Evolutionary conservation across 768 basidiomycete genomes (phyloP).

Genomic region (Pholiota conissans): DNA sequence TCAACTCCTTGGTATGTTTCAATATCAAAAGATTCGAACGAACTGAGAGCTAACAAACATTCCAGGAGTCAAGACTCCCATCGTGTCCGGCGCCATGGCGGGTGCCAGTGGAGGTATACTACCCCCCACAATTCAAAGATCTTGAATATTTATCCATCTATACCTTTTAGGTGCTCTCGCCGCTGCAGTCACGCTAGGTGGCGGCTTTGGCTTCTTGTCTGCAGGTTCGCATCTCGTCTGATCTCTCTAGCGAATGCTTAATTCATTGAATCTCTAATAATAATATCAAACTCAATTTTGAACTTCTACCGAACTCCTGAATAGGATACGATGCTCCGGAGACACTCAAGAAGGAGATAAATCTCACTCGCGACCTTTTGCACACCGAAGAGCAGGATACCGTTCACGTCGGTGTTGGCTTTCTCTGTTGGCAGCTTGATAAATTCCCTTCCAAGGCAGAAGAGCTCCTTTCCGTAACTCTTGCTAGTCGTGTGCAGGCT

Average conservation of each 20-base stretch:
- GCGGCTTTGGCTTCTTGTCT: conserved; percentile 78
- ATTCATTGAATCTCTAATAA: conserved; percentile 10
- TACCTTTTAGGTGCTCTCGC: conserved; percentile 44
- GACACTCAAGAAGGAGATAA: conserved; percentile 49
- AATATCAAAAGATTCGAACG: background rate
- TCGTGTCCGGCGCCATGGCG: conserved; percentile 72
- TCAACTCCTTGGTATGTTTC: conserved; percentile 46
- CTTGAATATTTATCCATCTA: background rate
- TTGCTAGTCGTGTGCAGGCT: conserved; percentile 58
- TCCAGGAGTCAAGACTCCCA: conserved; percentile 55
- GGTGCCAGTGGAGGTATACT: conserved; percentile 59
- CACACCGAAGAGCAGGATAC: conserved; percentile 31
- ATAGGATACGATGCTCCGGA: conserved; percentile 46
- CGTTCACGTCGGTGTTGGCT: conserved; percentile 72
- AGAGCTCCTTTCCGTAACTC: conserved; percentile 45
- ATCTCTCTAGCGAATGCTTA: conserved; percentile 1
- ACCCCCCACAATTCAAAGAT: background rate
- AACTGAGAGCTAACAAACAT: background rate
- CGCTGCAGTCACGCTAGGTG: conserved; percentile 61
- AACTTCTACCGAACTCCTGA: background rate
- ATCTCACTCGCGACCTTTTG: conserved; percentile 48
- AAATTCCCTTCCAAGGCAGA: conserved; percentile 36
- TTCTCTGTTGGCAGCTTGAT: conserved; percentile 72
- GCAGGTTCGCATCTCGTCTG: conserved; percentile 49
- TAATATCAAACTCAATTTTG: conserved; percentile 19